Evolutionary conservation across 1,139 yeast species (phyloP).

Genomic region (Saccharomyces uvarum): DNA sequence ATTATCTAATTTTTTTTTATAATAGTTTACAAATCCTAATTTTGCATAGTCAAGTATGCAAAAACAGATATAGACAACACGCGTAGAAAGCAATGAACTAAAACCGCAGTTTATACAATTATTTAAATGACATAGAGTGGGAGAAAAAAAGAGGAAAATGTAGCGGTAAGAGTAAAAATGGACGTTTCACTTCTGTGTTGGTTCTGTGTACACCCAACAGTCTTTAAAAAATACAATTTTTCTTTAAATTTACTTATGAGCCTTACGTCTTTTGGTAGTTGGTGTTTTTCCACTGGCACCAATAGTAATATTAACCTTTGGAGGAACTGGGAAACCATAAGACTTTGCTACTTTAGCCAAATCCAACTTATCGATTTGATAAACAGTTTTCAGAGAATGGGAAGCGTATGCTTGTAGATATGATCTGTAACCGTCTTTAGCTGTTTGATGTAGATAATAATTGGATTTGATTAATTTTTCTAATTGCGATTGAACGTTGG

Average conservation of each 20-base stretch:
- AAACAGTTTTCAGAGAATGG: conserved; percentile 90
- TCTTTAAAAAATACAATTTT: not conserved
- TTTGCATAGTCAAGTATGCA: not conserved
- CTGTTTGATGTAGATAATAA: conserved; percentile 89
- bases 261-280: conserved; percentile 25
- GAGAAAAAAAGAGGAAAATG: not conserved
- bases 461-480: conserved; percentile 86
- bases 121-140: not conserved
- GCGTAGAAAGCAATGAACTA: not conserved
- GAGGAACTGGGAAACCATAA: conserved; percentile 92
- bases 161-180: not conserved
- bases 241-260: conserved; percentile 9
- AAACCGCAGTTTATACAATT: not conserved
- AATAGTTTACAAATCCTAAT: not conserved
- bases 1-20: not conserved
- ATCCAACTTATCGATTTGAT: conserved; percentile 90
- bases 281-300: conserved; percentile 79
- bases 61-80: not conserved
- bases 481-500: conserved; percentile 89
- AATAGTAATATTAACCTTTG: conserved; percentile 90
- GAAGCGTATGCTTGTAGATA: conserved; percentile 96
- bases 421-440: conserved; percentile 94
- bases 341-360: conserved; percentile 90
- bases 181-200: not conserved
- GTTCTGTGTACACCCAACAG: not conserved